Conservation (phyloP, 2,329 filamentous ascomycete species). For the Lecanicillium sp. region DNA sequence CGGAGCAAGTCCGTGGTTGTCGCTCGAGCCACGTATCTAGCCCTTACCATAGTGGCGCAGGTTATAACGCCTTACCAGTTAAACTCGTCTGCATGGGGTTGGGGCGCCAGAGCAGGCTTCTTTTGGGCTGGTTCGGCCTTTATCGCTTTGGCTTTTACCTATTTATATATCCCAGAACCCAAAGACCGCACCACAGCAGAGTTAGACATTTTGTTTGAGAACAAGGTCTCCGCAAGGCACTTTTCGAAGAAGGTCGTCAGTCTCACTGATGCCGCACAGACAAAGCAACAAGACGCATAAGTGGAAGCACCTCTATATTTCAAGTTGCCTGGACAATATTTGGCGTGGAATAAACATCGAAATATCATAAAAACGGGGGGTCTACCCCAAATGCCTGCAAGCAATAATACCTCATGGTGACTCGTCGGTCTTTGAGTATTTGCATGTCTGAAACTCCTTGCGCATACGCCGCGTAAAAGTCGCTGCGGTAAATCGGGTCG, state of each 20-base stretch:
- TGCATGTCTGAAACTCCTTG: too few species aligned
- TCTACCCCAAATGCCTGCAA: too few species aligned
- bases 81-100: conserved; percentile 23
- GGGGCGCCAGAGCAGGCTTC: conserved; percentile 29
- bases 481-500: too few species aligned
- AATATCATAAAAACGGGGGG: too few species aligned
- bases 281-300: too few species aligned
- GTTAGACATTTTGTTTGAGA: conserved; percentile 44
- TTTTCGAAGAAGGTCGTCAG: conserved; percentile 28
- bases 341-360: too few species aligned
- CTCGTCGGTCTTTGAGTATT: too few species aligned
- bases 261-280: too few species aligned
- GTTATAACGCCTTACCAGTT: conserved; percentile 26
- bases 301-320: too few species aligned
- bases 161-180: conserved; percentile 51
- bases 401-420: too few species aligned
- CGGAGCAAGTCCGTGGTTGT: conserved; percentile 34
- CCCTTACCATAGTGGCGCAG: conserved; percentile 30
- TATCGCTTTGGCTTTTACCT: conserved; percentile 54
- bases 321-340: too few species aligned
- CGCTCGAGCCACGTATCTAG: conserved; percentile 29
- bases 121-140: conserved; percentile 31
- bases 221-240: conserved; percentile 28
- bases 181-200: conserved; percentile 43
- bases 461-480: too few species aligned